phyloP scores from a whole-genome alignment of 2,329 filamentous ascomycete genomes.

The Aspergillus sp. region DNA sequence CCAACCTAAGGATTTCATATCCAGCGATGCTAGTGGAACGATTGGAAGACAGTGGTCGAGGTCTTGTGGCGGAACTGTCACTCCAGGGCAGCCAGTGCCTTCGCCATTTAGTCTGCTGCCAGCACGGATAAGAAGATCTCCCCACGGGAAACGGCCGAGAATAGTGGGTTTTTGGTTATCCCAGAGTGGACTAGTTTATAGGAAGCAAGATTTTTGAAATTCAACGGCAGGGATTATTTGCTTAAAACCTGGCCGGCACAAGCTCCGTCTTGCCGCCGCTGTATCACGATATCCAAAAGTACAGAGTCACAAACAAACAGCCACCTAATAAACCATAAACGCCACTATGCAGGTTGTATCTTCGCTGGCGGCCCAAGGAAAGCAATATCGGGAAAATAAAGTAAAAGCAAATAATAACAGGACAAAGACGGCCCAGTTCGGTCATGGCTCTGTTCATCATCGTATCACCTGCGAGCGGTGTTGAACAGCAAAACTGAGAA shows the following conservation, averaged over 20 bases:
- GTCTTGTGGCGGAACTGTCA: not conserved
- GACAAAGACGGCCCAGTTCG: not conserved
- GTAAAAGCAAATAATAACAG: not conserved
- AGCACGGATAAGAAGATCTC: not conserved
- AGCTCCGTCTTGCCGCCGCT: not conserved
- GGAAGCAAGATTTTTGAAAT: not conserved
- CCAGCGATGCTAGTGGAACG: not conserved
- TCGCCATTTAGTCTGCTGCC: not conserved
- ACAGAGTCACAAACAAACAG: not conserved
- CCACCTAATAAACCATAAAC: conserved; percentile 8
- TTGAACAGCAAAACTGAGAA: not conserved
- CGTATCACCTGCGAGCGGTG: not conserved
- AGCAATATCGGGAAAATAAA: not conserved
- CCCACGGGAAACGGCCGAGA: not conserved
- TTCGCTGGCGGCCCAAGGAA: conserved; percentile 1
- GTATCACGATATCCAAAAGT: not conserved
- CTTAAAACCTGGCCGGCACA: not conserved
- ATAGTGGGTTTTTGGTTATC: not conserved
- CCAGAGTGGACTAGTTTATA: not conserved
- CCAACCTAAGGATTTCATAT: not conserved
- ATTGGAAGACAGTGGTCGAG: not conserved
- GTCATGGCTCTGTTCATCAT: not conserved
- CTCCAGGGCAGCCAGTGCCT: not conserved
- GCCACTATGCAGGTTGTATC: conserved; percentile 15
- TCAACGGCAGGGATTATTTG: not conserved